phyloP scores from a whole-genome alignment of 2,329 filamentous ascomycete species.

The Ophiostoma sp. region DNA sequence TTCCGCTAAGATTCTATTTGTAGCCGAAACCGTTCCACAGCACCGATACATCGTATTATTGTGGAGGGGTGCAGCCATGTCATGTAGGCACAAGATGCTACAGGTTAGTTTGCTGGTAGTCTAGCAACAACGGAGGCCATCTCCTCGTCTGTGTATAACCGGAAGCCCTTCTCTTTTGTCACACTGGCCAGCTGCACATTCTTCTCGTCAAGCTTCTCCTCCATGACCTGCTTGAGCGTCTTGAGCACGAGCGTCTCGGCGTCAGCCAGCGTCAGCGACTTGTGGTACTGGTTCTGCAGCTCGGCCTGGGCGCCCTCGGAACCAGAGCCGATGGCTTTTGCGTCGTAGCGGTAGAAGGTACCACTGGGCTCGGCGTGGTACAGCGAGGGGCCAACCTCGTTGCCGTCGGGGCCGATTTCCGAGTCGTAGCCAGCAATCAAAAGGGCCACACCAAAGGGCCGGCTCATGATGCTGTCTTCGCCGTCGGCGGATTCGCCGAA shows the following conservation, averaged over 20 bases:
- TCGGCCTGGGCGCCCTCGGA: slow-evolving; percentile 97
- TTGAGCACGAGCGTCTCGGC: slow-evolving; percentile 94
- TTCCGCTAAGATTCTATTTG: neutral
- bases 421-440: slow-evolving; percentile 88
- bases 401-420: slow-evolving; percentile 26
- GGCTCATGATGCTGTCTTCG: slow-evolving; percentile 97
- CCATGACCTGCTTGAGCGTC: slow-evolving; percentile 99
- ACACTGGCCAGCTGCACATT: slow-evolving; percentile 98
- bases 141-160: slow-evolving; percentile 96
- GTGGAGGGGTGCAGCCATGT: neutral
- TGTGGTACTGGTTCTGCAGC: slow-evolving; percentile 97
- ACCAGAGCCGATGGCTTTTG: slow-evolving; percentile 95
- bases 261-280: slow-evolving; percentile 86
- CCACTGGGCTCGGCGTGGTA: slow-evolving; percentile 98
- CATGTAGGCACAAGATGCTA: neutral
- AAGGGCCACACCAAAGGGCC: slow-evolving; percentile 93
- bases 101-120: slow-evolving; percentile 58
- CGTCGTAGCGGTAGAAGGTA: slow-evolving; percentile 98
- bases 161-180: slow-evolving; percentile 95
- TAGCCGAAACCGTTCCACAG: neutral
- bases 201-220: slow-evolving; percentile 98
- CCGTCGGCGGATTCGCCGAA: slow-evolving; percentile 97
- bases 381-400: slow-evolving; percentile 87
- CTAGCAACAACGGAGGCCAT: slow-evolving; percentile 90
- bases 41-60: no score